Conservation (phyloP, 306 rosid species). For the Hylodesmum podocarpum region DNA sequence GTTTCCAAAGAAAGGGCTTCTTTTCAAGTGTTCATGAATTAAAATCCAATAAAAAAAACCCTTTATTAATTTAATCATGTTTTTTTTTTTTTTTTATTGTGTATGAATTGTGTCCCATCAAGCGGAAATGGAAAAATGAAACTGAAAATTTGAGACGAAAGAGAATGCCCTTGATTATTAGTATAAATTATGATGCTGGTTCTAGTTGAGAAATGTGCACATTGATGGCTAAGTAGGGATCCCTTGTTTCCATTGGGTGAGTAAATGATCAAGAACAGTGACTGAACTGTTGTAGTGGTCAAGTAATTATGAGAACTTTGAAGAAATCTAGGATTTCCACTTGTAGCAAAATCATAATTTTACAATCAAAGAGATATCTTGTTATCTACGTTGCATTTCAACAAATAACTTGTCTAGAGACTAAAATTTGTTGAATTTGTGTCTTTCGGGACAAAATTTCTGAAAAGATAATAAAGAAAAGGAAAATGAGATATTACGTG, state of each 20-base stretch:
- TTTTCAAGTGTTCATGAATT: too few relatives aligned
- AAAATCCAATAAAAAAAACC: too few relatives aligned
- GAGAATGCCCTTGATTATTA: not conserved
- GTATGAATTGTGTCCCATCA: not conserved
- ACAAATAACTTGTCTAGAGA: slow-evolving; percentile 41
- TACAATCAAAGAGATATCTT: slow-evolving; percentile 36
- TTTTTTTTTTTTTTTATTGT: too few relatives aligned
- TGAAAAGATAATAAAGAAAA: not conserved
- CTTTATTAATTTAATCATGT: too few relatives aligned
- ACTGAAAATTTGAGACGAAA: not conserved
- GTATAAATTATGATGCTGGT: not conserved
- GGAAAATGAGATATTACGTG: not conserved
- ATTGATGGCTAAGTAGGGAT: not conserved
- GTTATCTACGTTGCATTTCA: slow-evolving; percentile 24
- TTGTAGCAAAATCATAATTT: slow-evolving; percentile 41
- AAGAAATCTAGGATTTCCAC: slow-evolving; percentile 34
- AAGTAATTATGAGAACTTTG: slow-evolving; percentile 42
- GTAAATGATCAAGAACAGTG: slow-evolving; percentile 44
- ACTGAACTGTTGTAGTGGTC: slow-evolving; percentile 47
- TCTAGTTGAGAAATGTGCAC: too few relatives aligned
- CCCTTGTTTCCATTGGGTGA: not conserved
- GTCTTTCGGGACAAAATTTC: slow-evolving; percentile 17
- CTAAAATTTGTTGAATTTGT: slow-evolving; percentile 49
- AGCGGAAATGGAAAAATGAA: not conserved
- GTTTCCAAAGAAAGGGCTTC: too few relatives aligned